Conservation (phyloP, 768 basidiomycete genomes). For the Vararia minispora region DNA sequence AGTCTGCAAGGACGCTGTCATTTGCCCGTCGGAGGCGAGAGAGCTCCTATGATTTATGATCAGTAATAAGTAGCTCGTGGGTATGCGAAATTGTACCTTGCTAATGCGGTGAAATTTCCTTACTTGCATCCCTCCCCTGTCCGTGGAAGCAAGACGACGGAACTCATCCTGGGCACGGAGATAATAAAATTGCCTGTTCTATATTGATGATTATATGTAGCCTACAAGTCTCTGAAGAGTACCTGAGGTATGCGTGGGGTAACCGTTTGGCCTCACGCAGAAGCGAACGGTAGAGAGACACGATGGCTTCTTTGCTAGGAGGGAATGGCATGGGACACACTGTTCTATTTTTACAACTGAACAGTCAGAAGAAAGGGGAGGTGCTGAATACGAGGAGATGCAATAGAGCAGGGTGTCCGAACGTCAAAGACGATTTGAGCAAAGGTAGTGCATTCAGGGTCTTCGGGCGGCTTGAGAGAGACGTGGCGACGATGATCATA, state of each 20-base stretch:
- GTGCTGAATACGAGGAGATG: too few species aligned
- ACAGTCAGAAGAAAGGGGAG: too few species aligned
- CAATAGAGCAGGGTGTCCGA: too few species aligned
- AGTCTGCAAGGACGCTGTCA: constrained; percentile 34
- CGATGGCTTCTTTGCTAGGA: constrained; percentile 10
- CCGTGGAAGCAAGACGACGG: constrained; percentile 29
- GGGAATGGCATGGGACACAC: background rate
- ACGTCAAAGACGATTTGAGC: too few species aligned
- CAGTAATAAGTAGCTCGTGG: constrained; percentile 1
- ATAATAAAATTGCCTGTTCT: constrained; percentile 49
- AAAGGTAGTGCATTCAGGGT: too few species aligned
- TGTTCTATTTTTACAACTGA: too few species aligned
- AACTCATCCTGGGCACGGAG: constrained; percentile 49
- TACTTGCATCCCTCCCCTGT: constrained; percentile 19
- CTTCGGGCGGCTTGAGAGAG: too few species aligned
- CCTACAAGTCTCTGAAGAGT: background rate
- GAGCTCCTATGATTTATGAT: constrained; percentile 32
- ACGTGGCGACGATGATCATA: too few species aligned
- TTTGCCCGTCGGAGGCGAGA: constrained; percentile 44
- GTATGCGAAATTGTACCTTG: constrained; percentile 29
- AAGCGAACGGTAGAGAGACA: constrained; percentile 28
- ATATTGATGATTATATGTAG: background rate
- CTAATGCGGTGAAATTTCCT: constrained; percentile 35
- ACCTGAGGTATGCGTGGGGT: constrained; percentile 39
- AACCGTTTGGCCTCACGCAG: constrained; percentile 31